Evolutionary conservation across 441 rosid species (phyloP).

Genomic region (Flueggea neowawraea): DNA sequence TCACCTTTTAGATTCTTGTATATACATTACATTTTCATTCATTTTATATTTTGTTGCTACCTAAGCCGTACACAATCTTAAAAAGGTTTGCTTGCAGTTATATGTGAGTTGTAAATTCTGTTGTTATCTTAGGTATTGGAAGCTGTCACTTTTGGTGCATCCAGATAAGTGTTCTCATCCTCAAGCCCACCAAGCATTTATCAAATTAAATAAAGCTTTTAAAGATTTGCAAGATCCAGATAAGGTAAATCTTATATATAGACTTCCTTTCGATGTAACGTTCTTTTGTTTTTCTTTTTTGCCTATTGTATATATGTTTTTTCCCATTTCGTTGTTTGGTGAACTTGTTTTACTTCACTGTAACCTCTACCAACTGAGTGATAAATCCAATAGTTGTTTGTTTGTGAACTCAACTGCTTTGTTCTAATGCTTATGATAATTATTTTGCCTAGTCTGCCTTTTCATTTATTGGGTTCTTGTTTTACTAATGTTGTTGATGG

Average conservation of each 20-base stretch:
- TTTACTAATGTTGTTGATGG: too few relatives aligned
- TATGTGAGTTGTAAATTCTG: not conserved
- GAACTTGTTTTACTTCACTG: not conserved
- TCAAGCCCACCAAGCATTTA: constrained; percentile 85
- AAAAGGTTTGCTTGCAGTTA: too few relatives aligned
- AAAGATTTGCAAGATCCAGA: constrained; percentile 90
- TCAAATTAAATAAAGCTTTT: constrained; percentile 80
- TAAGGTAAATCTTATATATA: constrained; percentile 36
- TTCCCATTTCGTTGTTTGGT: not conserved
- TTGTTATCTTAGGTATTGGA: constrained; percentile 69
- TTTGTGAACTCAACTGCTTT: too few relatives aligned
- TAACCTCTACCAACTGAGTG: too few relatives aligned
- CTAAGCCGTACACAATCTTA: too few relatives aligned
- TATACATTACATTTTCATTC: too few relatives aligned
- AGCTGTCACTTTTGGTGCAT: constrained; percentile 89
- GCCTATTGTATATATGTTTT: not conserved
- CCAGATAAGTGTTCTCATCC: constrained; percentile 98
- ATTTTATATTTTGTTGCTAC: too few relatives aligned
- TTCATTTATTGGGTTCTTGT: too few relatives aligned
- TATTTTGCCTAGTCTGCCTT: too few relatives aligned
- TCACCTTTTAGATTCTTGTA: too few relatives aligned
- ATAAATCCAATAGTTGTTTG: too few relatives aligned
- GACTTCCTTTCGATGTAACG: not conserved
- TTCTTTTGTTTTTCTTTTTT: not conserved
- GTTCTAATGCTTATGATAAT: too few relatives aligned